A percentile compares a stretch with the other conserved stretches of the same genome.
Conservation (phyloP, 495 filamentous ascomycete species). For the Neurospora sp. region DNA sequence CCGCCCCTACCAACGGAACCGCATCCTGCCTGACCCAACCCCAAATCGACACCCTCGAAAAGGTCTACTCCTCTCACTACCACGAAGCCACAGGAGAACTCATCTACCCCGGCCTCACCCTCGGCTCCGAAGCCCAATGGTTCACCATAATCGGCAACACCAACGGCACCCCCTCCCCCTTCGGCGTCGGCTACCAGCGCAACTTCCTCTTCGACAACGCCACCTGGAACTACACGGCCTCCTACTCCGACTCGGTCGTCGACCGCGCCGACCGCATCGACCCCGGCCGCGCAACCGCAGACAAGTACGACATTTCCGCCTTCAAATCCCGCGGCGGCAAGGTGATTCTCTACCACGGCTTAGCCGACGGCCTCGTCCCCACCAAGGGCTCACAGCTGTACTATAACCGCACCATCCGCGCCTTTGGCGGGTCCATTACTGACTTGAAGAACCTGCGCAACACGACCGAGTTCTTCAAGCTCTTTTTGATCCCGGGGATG, state of each 20-base stretch:
- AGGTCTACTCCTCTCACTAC: conserved; percentile 45
- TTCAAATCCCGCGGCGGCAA: conserved; percentile 42
- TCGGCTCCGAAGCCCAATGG: conserved; percentile 24
- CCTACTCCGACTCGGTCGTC: conserved; percentile 1
- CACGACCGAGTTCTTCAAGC: conserved; percentile 23
- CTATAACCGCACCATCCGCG: conserved; percentile 24
- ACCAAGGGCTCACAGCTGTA: conserved; percentile 33
- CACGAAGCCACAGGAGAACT: conserved; percentile 37
- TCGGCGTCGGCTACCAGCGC: conserved; percentile 28
- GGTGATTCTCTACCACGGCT: conserved; percentile 46
- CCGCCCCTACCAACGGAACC: conserved; percentile 8
- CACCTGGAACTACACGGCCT: conserved; percentile 29
- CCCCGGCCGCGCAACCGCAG: conserved; percentile 32
- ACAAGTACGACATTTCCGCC: conserved; percentile 34
- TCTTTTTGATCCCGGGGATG: conserved; percentile 36
- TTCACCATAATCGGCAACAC: conserved; percentile 12
- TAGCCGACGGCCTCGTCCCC: conserved; percentile 41
- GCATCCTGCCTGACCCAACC: conserved; percentile 43
- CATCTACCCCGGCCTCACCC: conserved; percentile 41
- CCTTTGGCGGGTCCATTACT: conserved; percentile 13
- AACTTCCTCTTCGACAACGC: conserved; percentile 35
- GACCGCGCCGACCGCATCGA: conserved; percentile 21
- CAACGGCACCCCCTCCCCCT: conserved; percentile 11
- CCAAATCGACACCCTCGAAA: conserved; percentile 45
- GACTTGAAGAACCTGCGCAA: conserved; percentile 1